phyloP scores from a whole-genome alignment of 1,284 basidiomycete genomes.

The Ganoderma lucidum region DNA sequence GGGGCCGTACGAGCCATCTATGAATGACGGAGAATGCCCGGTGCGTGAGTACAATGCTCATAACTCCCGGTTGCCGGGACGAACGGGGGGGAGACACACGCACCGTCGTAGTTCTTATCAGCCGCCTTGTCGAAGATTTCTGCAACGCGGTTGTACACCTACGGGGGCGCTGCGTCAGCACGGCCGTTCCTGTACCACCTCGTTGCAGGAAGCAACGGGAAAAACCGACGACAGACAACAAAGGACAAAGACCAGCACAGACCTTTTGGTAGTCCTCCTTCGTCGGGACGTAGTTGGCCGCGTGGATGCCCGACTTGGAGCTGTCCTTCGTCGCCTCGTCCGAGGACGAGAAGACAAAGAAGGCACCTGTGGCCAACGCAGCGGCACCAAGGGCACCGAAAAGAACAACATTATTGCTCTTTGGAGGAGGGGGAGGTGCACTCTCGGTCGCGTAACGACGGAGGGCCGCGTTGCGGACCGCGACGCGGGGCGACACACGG shows the following conservation, averaged over 20 bases:
- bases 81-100: constrained; percentile 29
- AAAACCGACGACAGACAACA: neutral
- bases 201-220: neutral
- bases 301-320: constrained; percentile 68
- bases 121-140: constrained; percentile 77
- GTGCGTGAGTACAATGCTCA: neutral
- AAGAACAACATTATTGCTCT: constrained; percentile 57
- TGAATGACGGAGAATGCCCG: neutral
- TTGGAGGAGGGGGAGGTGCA: constrained; percentile 51
- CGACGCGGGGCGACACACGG: constrained; percentile 41
- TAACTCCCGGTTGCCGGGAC: too few species aligned
- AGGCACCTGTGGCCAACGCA: constrained; percentile 57
- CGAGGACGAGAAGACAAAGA: constrained; percentile 57
- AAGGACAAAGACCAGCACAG: constrained; percentile 4
- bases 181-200: neutral
- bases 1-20: constrained; percentile 93
- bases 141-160: constrained; percentile 91
- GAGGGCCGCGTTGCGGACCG: constrained; percentile 46
- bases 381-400: constrained; percentile 63
- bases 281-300: constrained; percentile 68
- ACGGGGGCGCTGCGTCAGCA: constrained; percentile 5
- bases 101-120: constrained; percentile 83
- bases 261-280: constrained; percentile 91
- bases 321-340: constrained; percentile 59
- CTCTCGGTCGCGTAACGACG: constrained; percentile 64